Conservation (phyloP, 1,284 basidiomycete species). For the Cryptococcus sp. region DNA sequence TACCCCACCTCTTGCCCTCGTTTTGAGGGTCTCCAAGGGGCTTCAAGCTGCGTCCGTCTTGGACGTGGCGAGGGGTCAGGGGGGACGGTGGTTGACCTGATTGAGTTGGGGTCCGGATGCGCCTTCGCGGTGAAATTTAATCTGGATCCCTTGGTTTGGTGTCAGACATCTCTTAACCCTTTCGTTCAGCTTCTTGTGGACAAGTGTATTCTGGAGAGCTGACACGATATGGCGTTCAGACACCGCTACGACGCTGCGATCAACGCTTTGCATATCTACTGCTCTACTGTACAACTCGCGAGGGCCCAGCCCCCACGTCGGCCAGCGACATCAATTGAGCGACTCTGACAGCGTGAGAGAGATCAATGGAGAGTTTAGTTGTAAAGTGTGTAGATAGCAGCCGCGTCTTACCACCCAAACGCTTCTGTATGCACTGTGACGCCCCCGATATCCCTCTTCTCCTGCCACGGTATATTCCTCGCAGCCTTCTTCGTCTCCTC, state of each 20-base stretch:
- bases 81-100: constrained; percentile 41
- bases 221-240: too few species aligned
- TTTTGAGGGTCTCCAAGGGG: constrained; percentile 32
- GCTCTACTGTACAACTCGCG: too few species aligned
- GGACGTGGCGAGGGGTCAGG: constrained; percentile 45
- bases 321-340: too few species aligned
- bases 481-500: constrained; percentile 5
- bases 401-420: constrained; percentile 6
- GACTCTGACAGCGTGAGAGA: too few species aligned
- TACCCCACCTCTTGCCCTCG: constrained; percentile 49
- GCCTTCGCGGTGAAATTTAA: constrained; percentile 23
- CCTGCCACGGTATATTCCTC: constrained; percentile 7
- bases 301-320: too few species aligned
- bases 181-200: constrained; percentile 6
- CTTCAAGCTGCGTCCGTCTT: constrained; percentile 37
- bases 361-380: not conserved
- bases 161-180: constrained; percentile 46
- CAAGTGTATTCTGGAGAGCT: not conserved
- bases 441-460: constrained; percentile 11
- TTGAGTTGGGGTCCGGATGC: constrained; percentile 51
- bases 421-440: constrained; percentile 10
- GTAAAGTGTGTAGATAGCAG: not conserved
- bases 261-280: too few species aligned
- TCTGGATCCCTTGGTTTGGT: constrained; percentile 53
- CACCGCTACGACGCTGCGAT: too few species aligned